Percentiles rank a stretch among this genome's conserved stretches.
phyloP scores from a whole-genome alignment of 1,139 yeast species.

The Sugiyamaella japonica region DNA sequence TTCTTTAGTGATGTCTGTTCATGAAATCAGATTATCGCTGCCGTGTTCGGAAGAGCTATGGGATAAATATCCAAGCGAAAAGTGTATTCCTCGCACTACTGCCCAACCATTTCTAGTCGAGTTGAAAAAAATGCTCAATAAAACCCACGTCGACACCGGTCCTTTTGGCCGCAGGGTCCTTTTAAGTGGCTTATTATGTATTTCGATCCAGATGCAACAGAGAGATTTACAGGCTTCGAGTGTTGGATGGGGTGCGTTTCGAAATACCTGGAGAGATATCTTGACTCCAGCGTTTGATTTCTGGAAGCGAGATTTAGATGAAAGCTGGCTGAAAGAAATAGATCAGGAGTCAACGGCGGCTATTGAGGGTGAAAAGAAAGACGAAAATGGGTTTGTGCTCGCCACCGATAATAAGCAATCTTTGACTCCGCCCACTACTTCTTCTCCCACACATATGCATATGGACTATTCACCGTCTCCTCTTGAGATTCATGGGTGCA shows the following conservation, averaged over 20 bases:
- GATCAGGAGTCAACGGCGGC: slow-evolving; percentile 8
- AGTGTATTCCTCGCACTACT: slow-evolving; percentile 30
- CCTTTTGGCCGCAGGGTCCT: slow-evolving; percentile 65
- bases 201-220: slow-evolving; percentile 75
- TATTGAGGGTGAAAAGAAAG: slow-evolving; percentile 5
- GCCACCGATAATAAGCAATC: slow-evolving; percentile 7
- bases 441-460: slow-evolving; percentile 45
- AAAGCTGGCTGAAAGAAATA: slow-evolving; percentile 12
- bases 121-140: slow-evolving; percentile 55
- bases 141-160: slow-evolving; percentile 50
- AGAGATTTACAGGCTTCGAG: slow-evolving; percentile 58
- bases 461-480: slow-evolving; percentile 40
- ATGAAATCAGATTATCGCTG: slow-evolving; percentile 66
- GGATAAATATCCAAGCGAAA: slow-evolving; percentile 50
- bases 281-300: slow-evolving; percentile 62
- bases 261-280: slow-evolving; percentile 62
- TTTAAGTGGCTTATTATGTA: slow-evolving; percentile 67
- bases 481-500: slow-evolving; percentile 38
- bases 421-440: slow-evolving; percentile 19
- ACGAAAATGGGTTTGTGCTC: background rate
- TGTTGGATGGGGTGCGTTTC: slow-evolving; percentile 45
- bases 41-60: slow-evolving; percentile 82
- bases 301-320: slow-evolving; percentile 45
- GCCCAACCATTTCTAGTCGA: slow-evolving; percentile 52
- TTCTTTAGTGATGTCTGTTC: slow-evolving; percentile 63